Conservation (phyloP, 768 basidiomycete genomes). For the Hygrocybe punicea region DNA sequence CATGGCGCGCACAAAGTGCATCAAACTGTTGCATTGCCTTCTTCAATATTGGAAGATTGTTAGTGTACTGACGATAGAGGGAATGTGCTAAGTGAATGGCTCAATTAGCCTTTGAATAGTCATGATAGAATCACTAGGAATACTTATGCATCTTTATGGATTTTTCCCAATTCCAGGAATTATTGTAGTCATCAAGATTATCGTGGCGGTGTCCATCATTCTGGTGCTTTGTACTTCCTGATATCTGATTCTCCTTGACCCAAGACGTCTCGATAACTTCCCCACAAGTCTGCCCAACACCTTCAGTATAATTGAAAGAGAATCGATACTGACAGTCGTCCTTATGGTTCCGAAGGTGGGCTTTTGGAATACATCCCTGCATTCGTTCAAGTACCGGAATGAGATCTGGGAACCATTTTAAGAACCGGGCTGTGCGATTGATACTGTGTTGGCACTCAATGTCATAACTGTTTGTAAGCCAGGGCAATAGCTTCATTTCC, state of each 20-base stretch:
- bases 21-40: too few species aligned
- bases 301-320: conserved; percentile 25
- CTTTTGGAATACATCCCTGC: conserved; percentile 26
- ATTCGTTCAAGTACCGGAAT: conserved; percentile 12
- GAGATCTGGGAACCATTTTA: conserved; percentile 14
- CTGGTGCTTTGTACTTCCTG: conserved; percentile 27
- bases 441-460: conserved; percentile 28
- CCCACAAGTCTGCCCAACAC: conserved; percentile 23
- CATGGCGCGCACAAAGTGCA: too few species aligned
- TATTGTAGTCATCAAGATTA: conserved; percentile 23
- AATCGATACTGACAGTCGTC: conserved; percentile 20
- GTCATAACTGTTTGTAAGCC: conserved; percentile 29
- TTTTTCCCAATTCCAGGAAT: conserved; percentile 30
- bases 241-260: conserved; percentile 25
- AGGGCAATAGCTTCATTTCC: conserved; percentile 6
- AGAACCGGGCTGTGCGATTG: conserved; percentile 20
- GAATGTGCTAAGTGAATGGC: too few species aligned
- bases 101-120: too few species aligned
- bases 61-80: too few species aligned
- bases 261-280: conserved; percentile 30
- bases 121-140: too few species aligned
- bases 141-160: conserved; percentile 19
- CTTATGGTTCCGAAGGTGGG: conserved; percentile 29
- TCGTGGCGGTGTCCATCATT: conserved; percentile 33
- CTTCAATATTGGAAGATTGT: too few species aligned